Evolutionary conservation across 1,284 basidiomycete genomes (phyloP).

Genomic region (Apiotrichum laibachii): DNA sequence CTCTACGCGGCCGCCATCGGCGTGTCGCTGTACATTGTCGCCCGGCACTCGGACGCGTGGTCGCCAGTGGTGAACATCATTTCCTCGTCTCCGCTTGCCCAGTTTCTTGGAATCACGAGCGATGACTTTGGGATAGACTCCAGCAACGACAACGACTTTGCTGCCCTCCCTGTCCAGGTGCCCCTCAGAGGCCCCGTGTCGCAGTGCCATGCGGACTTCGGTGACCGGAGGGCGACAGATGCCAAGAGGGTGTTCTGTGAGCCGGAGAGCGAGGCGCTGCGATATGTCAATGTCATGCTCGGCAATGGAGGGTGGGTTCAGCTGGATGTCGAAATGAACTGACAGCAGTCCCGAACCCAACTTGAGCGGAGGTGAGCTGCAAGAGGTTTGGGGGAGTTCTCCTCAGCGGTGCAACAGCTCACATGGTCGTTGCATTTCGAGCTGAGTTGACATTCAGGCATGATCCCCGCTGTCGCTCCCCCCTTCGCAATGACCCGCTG

Average conservation of each 20-base stretch:
- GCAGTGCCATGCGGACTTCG: slow-evolving; percentile 38
- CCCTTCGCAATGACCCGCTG: slow-evolving; percentile 80
- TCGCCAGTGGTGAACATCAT: too few relatives aligned
- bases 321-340: neutral
- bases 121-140: too few relatives aligned
- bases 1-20: slow-evolving; percentile 1
- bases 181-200: neutral
- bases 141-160: too few relatives aligned
- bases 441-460: slow-evolving; percentile 54
- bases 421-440: neutral
- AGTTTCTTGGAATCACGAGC: too few relatives aligned
- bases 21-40: slow-evolving; percentile 4
- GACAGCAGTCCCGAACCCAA: slow-evolving; percentile 34
- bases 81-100: too few relatives aligned
- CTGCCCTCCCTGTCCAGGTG: neutral
- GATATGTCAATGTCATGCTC: slow-evolving; percentile 40
- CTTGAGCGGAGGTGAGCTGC: slow-evolving; percentile 27
- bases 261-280: slow-evolving; percentile 27
- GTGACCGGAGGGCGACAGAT: slow-evolving; percentile 29
- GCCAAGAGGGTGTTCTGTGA: slow-evolving; percentile 20
- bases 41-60: neutral
- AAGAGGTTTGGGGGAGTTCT: slow-evolving; percentile 10
- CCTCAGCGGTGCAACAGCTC: too few relatives aligned
- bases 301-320: slow-evolving; percentile 42
- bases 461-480: slow-evolving; percentile 57